Conservation (phyloP, 2,329 filamentous ascomycete species). For the Didymosphaeria variabile region DNA sequence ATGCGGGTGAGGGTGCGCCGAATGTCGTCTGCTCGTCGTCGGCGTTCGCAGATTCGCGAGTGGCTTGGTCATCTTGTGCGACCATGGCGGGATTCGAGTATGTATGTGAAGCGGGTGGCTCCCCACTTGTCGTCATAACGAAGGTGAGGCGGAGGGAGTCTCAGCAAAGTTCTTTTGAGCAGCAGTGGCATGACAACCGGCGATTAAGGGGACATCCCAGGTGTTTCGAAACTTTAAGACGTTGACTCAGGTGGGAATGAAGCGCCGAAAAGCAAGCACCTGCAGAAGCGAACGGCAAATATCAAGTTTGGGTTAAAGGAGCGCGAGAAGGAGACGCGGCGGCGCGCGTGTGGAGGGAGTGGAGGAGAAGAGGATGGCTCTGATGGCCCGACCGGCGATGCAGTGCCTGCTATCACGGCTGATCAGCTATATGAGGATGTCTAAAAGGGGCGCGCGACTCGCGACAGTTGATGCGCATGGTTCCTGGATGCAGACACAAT, state of each 20-base stretch:
- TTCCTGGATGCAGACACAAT: constrained; percentile 16
- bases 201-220: constrained; percentile 18
- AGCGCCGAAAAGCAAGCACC: constrained; percentile 26
- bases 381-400: background rate
- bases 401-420: constrained; percentile 17
- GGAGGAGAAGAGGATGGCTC: constrained; percentile 2
- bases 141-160: constrained; percentile 36
- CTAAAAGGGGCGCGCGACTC: constrained; percentile 30
- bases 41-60: constrained; percentile 69
- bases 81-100: constrained; percentile 29
- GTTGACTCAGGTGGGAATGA: constrained; percentile 29
- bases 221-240: constrained; percentile 27
- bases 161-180: constrained; percentile 29
- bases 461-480: constrained; percentile 17
- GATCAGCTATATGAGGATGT: constrained; percentile 19
- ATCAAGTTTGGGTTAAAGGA: constrained; percentile 15
- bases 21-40: constrained; percentile 54
- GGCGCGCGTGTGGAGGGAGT: constrained; percentile 3
- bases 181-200: constrained; percentile 47
- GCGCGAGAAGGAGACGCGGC: constrained; percentile 18
- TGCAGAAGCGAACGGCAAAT: constrained; percentile 19
- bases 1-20: constrained; percentile 19
- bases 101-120: constrained; percentile 16
- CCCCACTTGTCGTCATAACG: constrained; percentile 40
- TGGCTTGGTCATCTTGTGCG: constrained; percentile 71